Base-by-base conservation (phyloP, 2,329 filamentous ascomycete species). In the Cladophialophora chaetospira region DNA sequence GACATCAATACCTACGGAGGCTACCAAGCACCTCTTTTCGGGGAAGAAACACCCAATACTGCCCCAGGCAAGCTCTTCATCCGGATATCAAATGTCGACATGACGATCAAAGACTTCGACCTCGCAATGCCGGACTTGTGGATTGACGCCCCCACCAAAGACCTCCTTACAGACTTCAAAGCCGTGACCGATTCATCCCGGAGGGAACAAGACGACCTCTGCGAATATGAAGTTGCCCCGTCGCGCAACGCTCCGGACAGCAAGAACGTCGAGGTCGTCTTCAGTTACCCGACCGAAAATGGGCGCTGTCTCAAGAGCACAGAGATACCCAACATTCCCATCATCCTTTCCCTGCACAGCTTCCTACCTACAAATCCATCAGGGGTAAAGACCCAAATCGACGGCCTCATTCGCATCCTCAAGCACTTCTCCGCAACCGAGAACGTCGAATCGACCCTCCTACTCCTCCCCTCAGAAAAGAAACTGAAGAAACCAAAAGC, bases 1-100 rank as follows among this genome's bases (percentile, higher is more conserved):
- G 73, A 82, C 63, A 75, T 91, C 66, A 83, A 84, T 66, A 73
- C 74, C 47, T 88, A 84, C 69, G 86, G 84, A 60, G 82, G 80
- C 60, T 67, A 73, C 26, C 71, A 79, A 5, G 64, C 73, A 52
- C 69, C 76, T 17, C 72, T 89, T 29, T 85, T 89, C 64, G 72
- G 70, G 42, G 71, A 67, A 23, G 44, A 57, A 21, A 36, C 50
- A 23, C 51, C 53, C 15, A 48, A 53, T 26, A 63, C 69, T 8
- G 43, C 55, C 5, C 61, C 66, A 42, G 72, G 66, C 21, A 66
- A 62, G 53, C 67, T 71, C 26, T 65, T 76, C 47, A 62, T 77
- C 15, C 61, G 63, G 42, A 64, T 66, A 61, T 46, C 55, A 35
- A 62, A 60, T n/a, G 63, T 58, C 33, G 60, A 64, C 50, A 56